Conservation (phyloP, 495 filamentous ascomycete genomes). For the Xylaria scruposa region DNA sequence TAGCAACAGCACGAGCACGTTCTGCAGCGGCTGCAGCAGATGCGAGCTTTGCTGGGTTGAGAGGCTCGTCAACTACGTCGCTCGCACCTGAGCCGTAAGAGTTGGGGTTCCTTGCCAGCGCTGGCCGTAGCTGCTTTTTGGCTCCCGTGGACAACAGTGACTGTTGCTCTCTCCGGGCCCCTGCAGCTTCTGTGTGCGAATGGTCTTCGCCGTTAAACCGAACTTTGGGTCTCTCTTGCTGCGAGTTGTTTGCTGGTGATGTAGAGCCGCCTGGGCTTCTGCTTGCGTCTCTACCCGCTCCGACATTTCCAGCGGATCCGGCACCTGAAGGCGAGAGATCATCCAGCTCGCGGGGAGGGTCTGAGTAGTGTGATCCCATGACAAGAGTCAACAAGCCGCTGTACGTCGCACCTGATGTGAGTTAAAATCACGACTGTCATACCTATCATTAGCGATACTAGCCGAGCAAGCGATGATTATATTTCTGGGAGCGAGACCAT, state of each 20-base stretch:
- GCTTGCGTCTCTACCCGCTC: not conserved
- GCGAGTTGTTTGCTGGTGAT: not conserved
- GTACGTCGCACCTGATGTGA: not conserved
- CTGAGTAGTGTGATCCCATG: constrained; percentile 2
- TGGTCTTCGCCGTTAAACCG: constrained; percentile 18
- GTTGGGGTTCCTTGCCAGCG: constrained; percentile 21
- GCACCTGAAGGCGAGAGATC: not conserved
- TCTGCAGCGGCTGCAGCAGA: constrained; percentile 15
- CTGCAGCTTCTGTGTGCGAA: not conserved
- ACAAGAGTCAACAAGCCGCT: not conserved
- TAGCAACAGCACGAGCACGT: constrained; percentile 13
- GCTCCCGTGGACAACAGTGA: not conserved
- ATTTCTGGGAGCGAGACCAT: not conserved
- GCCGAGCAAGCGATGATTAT: not conserved
- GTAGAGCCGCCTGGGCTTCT: not conserved
- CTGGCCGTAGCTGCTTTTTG: constrained; percentile 12
- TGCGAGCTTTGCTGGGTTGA: not conserved
- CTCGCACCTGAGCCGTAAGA: constrained; percentile 12
- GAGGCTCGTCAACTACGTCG: constrained; percentile 12
- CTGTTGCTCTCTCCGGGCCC: constrained; percentile 7
- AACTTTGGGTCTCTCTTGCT: constrained; percentile 21
- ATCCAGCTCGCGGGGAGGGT: constrained; percentile 21
- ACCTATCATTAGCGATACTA: not conserved
- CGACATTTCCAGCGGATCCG: not conserved
- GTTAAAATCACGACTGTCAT: not conserved